phyloP scores from a whole-genome alignment of 495 filamentous ascomycete species.

The Wilcoxina mikolae region DNA sequence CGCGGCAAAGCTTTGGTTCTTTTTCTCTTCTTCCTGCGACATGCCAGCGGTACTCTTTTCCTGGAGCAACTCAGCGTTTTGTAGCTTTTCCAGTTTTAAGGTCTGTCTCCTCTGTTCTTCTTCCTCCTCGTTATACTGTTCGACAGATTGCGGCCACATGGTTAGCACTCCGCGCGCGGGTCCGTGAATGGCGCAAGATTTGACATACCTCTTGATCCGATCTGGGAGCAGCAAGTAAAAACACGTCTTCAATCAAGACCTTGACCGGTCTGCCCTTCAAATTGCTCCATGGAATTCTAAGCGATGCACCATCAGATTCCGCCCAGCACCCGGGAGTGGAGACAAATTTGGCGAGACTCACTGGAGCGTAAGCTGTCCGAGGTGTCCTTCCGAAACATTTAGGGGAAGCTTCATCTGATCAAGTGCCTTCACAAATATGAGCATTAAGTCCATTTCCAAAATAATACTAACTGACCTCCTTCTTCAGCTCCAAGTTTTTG shows the following conservation, averaged over 20 bases:
- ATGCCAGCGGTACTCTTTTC: slow-evolving; percentile 84
- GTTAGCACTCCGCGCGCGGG: too few relatives aligned
- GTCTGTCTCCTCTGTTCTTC: slow-evolving; percentile 67
- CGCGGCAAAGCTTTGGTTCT: slow-evolving; percentile 89
- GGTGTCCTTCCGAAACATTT: slow-evolving; percentile 89
- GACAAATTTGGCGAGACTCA: neutral
- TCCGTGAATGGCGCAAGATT: slow-evolving; percentile 33
- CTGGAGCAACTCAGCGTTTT: slow-evolving; percentile 85
- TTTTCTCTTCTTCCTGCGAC: slow-evolving; percentile 84
- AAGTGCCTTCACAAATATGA: slow-evolving; percentile 43
- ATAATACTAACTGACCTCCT: slow-evolving; percentile 36
- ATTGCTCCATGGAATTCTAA: slow-evolving; percentile 82
- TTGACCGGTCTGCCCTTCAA: slow-evolving; percentile 83
- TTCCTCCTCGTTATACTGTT: slow-evolving; percentile 68
- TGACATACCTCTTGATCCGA: slow-evolving; percentile 49
- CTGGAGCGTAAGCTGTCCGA: slow-evolving; percentile 67
- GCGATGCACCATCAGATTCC: slow-evolving; percentile 25
- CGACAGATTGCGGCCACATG: neutral
- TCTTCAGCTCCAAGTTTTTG: slow-evolving; percentile 74
- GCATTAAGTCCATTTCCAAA: neutral
- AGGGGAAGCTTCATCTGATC: slow-evolving; percentile 90
- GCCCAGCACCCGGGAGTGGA: neutral
- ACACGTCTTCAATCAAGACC: slow-evolving; percentile 93
- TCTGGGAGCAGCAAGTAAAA: slow-evolving; percentile 79
- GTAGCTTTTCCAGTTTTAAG: slow-evolving; percentile 93